Base-by-base conservation (phyloP, 2,329 filamentous ascomycete genomes). In the Clarireedia monteithiana region DNA sequence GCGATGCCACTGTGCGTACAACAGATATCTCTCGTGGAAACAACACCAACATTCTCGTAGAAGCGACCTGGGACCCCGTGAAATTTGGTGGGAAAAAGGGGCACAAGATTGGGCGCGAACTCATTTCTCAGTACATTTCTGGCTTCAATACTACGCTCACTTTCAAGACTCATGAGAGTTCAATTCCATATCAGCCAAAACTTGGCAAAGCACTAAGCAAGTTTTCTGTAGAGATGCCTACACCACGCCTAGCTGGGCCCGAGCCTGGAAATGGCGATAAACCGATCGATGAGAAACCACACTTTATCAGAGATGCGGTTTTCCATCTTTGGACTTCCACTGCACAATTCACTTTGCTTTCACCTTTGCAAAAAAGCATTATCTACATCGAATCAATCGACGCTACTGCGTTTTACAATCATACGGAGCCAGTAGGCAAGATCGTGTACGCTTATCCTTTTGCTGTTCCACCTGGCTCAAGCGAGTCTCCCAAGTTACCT, bases 271-370 rank as follows among this genome's bases (percentile, higher is more conserved):
- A 68, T 53, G 71, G 70, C 23, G 67, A 68, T 12, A 66, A 69
- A 7, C 71, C 73, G 24, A 71, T 74, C 14, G 71, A 73, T 10
- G 72, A 75, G 24, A 72, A 72, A 27, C 73, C 79, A 0, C 83
- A 83, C 61, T 96, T 97, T 69, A 90, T 99, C 64, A 82, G 86
- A 68, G 85, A 89, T 64, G 89, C 91, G 10, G 92, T 85, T 6
- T 85, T 99, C 71, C 91, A 97, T 72, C 72, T 97, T 52, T 79
- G 94, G 60, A 88, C 89, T 15, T 95, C 90, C 0, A 91, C 90
- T 0, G 92, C 92, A 3, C 83, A 86, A 0, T 96, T 99, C 70
- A 84, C 82, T 0, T 78, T 97, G 23, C 78, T 85, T 40, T 96
- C 91, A 0, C 94, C 94, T 0, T 75, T 97, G 7, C 73, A 76